Conservation (phyloP, 768 basidiomycete species). For the Leucocoprinus birnbaumii region DNA sequence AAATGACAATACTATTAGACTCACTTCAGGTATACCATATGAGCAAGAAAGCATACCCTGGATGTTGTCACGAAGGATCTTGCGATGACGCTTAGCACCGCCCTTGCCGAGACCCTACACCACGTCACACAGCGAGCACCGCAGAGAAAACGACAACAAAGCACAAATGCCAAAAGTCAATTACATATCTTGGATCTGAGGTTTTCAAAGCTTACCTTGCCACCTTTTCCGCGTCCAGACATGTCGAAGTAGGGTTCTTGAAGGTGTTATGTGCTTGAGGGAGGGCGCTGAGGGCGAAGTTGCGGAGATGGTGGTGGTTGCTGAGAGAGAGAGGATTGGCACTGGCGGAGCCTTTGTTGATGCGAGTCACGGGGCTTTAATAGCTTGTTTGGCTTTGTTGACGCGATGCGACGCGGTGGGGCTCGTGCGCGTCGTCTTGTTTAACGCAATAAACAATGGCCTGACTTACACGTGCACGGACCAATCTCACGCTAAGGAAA, state of each 20-base stretch:
- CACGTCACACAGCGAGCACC: slow-evolving; percentile 8
- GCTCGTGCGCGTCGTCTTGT: not conserved
- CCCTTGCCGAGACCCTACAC: slow-evolving; percentile 73
- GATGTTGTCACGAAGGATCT: slow-evolving; percentile 80
- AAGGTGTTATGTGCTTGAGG: slow-evolving; percentile 14
- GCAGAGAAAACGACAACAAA: not conserved
- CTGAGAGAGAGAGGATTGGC: slow-evolving; percentile 25
- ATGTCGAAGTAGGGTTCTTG: slow-evolving; percentile 31
- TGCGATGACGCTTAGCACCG: slow-evolving; percentile 77
- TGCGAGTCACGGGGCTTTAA: slow-evolving; percentile 27
- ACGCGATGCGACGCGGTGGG: slow-evolving; percentile 9
- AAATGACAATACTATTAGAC: not conserved
- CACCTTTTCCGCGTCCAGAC: slow-evolving; percentile 81
- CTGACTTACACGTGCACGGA: too few species aligned
- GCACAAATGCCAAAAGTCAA: not conserved
- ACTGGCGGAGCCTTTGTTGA: slow-evolving; percentile 14
- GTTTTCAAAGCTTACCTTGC: slow-evolving; percentile 47
- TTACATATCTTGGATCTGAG: not conserved
- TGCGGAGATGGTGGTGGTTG: slow-evolving; percentile 30
- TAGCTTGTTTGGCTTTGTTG: slow-evolving; percentile 36
- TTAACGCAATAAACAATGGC: too few species aligned
- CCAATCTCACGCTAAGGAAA: too few species aligned
- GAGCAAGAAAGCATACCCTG: slow-evolving; percentile 47
- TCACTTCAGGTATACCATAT: not conserved
- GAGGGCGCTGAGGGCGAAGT: slow-evolving; percentile 8